Percentiles rank a stretch among this genome's conserved stretches.
Conservation (phyloP, 139 green algal species). For the Chara braunii region DNA sequence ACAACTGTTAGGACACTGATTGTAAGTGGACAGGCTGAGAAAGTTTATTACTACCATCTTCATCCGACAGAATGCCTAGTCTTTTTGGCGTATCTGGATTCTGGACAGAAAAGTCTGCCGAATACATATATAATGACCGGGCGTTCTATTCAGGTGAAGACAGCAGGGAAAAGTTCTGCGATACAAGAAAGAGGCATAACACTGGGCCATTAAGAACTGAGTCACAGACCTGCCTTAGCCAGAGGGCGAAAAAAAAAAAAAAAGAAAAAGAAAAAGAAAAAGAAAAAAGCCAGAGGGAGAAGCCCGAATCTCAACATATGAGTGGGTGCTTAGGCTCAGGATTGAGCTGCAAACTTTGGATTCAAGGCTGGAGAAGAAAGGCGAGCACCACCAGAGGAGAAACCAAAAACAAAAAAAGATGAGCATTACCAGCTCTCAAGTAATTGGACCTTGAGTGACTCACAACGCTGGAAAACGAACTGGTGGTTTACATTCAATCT, state of each 20-base stretch:
- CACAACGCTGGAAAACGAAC: too few species aligned
- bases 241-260: background rate
- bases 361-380: too few species aligned
- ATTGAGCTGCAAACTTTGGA: too few species aligned
- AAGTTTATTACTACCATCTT: background rate
- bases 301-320: background rate
- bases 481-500: too few species aligned
- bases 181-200: too few species aligned
- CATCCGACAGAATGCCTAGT: background rate
- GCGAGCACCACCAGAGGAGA: too few species aligned
- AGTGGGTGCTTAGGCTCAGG: too few species aligned
- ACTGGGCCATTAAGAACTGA: too few species aligned
- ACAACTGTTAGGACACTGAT: background rate
- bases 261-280: slow-evolving; percentile 4
- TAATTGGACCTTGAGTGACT: too few species aligned
- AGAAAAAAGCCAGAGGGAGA: background rate
- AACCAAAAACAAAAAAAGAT: too few species aligned
- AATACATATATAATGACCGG: background rate
- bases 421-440: too few species aligned
- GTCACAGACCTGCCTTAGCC: background rate
- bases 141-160: background rate
- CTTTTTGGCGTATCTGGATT: background rate
- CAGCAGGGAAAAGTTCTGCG: background rate
- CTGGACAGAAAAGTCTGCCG: background rate
- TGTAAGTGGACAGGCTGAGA: background rate